A percentile compares a stretch with the other conserved stretches of the same genome.
Conservation (phyloP, 2,329 filamentous ascomycete species). For the Nakataea oryzae region DNA sequence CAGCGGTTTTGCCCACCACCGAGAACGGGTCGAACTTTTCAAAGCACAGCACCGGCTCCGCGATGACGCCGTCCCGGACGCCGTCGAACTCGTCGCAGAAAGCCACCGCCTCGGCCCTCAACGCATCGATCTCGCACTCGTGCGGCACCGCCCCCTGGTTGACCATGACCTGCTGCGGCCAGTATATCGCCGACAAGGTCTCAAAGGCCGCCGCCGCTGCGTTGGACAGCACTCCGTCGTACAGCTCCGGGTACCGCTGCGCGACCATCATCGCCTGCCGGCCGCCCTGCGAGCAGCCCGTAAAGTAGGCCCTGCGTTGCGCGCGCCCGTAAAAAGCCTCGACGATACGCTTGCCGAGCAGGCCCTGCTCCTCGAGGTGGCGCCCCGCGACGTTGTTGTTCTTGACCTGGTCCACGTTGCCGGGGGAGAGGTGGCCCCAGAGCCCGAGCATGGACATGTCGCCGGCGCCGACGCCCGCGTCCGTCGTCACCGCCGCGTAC, state of each 20-base stretch:
- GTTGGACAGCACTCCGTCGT: constrained; percentile 36
- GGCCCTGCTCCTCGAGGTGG: constrained; percentile 17
- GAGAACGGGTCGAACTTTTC: constrained; percentile 8
- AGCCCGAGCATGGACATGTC: no score
- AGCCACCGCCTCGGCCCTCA: constrained; percentile 22
- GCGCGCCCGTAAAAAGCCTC: constrained; percentile 28
- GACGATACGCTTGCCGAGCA: constrained; percentile 31
- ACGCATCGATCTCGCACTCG: constrained; percentile 24
- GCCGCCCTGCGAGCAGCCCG: constrained; percentile 43
- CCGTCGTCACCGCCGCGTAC: constrained; percentile 18
- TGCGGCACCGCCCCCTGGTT: constrained; percentile 8
- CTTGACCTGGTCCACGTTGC: constrained; percentile 13
- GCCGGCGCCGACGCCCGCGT: constrained; percentile 13
- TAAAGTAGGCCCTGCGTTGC: constrained; percentile 32
- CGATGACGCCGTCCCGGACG: constrained; percentile 26
- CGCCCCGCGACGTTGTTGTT: constrained; percentile 12
- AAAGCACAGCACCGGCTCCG: constrained; percentile 21
- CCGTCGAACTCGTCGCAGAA: constrained; percentile 33
- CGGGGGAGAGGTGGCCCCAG: constrained; percentile 14
- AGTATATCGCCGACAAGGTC: no score
- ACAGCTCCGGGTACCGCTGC: constrained; percentile 37
- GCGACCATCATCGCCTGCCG: constrained; percentile 38
- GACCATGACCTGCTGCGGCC: constrained; percentile 20
- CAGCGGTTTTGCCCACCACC: neutral
- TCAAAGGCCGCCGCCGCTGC: constrained; percentile 10